Percentiles rank a stretch among this genome's conserved stretches.
phyloP scores from a whole-genome alignment of 257 asterid species.

The Gentiana dahurica region DNA sequence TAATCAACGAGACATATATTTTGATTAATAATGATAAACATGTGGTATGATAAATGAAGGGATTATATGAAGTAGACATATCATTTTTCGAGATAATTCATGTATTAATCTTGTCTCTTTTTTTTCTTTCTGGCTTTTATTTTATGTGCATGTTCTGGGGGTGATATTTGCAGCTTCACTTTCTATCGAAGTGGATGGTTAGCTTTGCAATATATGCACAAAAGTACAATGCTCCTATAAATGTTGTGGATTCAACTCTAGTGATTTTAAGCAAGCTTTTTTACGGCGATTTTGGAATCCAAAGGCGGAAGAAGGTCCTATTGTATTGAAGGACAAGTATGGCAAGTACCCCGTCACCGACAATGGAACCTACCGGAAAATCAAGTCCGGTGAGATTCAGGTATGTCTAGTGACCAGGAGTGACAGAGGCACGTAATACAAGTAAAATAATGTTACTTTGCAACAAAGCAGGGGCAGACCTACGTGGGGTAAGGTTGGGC shows the following conservation, averaged over 20 bases:
- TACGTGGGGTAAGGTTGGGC: too few relatives aligned
- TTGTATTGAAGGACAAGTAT: constrained; percentile 25
- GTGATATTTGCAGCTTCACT: constrained; percentile 33
- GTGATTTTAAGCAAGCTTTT: constrained; percentile 29
- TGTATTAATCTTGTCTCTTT: too few relatives aligned
- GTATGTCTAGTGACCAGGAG: constrained; percentile 13
- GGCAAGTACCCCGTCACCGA: constrained; percentile 73
- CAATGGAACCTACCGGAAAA: constrained; percentile 43
- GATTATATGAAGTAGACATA: too few relatives aligned
- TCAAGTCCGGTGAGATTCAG: constrained; percentile 53
- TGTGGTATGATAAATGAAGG: too few relatives aligned
- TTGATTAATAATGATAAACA: too few relatives aligned
- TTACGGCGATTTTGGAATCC: constrained; percentile 57
- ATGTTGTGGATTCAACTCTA: constrained; percentile 28
- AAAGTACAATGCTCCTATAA: constrained; percentile 15
- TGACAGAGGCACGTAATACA: too few relatives aligned
- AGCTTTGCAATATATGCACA: constrained; percentile 14
- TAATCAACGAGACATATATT: too few relatives aligned
- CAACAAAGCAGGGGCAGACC: too few relatives aligned
- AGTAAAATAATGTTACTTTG: too few relatives aligned
- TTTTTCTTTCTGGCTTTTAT: too few relatives aligned
- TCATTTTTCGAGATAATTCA: too few relatives aligned
- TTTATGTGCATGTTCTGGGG: background rate
- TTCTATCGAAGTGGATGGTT: constrained; percentile 35
- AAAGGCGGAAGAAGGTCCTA: constrained; percentile 52